Conservation (phyloP, 768 basidiomycete species). For the Leccinellum albellum region DNA sequence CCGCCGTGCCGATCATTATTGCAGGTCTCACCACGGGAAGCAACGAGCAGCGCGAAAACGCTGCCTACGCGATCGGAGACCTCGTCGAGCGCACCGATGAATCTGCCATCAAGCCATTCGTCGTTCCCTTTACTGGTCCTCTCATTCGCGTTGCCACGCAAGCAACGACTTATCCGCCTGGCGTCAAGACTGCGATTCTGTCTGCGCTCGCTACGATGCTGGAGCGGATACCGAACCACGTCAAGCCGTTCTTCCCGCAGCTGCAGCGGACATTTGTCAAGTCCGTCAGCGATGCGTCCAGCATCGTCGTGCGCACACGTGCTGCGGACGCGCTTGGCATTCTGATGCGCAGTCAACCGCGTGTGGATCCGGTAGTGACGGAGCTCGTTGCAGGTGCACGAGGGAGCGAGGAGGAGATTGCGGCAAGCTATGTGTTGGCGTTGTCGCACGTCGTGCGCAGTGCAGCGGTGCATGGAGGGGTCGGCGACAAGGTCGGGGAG, state of each 20-base stretch:
- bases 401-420: slow-evolving; percentile 64
- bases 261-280: slow-evolving; percentile 96
- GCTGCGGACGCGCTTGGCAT: slow-evolving; percentile 84
- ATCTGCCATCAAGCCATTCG: slow-evolving; percentile 86
- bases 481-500: slow-evolving; percentile 74
- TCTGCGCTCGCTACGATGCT: slow-evolving; percentile 83
- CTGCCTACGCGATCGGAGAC: slow-evolving; percentile 95
- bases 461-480: slow-evolving; percentile 56
- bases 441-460: slow-evolving; percentile 70
- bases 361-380: slow-evolving; percentile 91
- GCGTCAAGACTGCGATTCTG: slow-evolving; percentile 89
- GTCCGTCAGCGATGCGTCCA: slow-evolving; percentile 77
- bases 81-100: slow-evolving; percentile 87
- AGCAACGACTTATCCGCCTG: slow-evolving; percentile 84
- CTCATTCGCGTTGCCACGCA: slow-evolving; percentile 93
- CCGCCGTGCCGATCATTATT: slow-evolving; percentile 82
- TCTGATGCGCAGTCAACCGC: slow-evolving; percentile 85
- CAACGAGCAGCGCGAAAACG: slow-evolving; percentile 93
- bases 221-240: slow-evolving; percentile 78
- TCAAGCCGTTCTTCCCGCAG: slow-evolving; percentile 98
- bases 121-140: slow-evolving; percentile 92
- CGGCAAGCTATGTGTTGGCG: slow-evolving; percentile 71
- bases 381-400: slow-evolving; percentile 68
- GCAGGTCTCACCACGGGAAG: slow-evolving; percentile 92
- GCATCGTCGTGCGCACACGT: slow-evolving; percentile 71